Evolutionary conservation across 2,329 filamentous ascomycete species (phyloP).

Genomic region (Phaeosphaeriaceae sp.): DNA sequence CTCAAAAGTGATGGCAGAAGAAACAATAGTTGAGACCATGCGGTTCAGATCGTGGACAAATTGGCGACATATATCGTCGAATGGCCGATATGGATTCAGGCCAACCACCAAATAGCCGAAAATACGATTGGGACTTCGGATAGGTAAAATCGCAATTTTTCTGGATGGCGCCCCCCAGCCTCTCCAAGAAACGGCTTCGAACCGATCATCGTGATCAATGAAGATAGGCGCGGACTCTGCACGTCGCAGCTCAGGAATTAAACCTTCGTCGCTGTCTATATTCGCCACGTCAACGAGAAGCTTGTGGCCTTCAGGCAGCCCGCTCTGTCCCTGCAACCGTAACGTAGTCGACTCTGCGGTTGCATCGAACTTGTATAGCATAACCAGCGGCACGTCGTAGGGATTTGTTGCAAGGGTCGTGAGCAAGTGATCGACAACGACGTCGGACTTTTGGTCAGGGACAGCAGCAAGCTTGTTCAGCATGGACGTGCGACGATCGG

Average conservation of each 20-base stretch:
- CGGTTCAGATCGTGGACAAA: slow-evolving; percentile 35
- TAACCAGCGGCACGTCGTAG: slow-evolving; percentile 30
- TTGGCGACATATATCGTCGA: slow-evolving; percentile 34
- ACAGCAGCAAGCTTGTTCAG: slow-evolving; percentile 31
- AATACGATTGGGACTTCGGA: slow-evolving; percentile 14
- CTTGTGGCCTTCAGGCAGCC: slow-evolving; percentile 28
- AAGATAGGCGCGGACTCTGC: slow-evolving; percentile 13
- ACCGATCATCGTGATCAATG: slow-evolving; percentile 31
- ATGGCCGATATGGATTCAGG: slow-evolving; percentile 38
- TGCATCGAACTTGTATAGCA: slow-evolving; percentile 26
- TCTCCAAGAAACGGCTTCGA: slow-evolving; percentile 25
- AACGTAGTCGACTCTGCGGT: slow-evolving; percentile 10
- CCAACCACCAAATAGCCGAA: slow-evolving; percentile 37
- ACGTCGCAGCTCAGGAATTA: slow-evolving; percentile 26
- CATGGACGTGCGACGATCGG: slow-evolving; percentile 31
- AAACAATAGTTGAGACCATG: slow-evolving; percentile 32
- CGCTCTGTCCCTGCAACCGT: slow-evolving; percentile 27
- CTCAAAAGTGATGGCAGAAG: slow-evolving; percentile 4
- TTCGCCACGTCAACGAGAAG: slow-evolving; percentile 22
- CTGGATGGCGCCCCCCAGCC: slow-evolving; percentile 26
- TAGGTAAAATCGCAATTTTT: slow-evolving; percentile 30
- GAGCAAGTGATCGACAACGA: slow-evolving; percentile 24
- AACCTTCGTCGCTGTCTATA: slow-evolving; percentile 18
- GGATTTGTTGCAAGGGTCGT: slow-evolving; percentile 24
- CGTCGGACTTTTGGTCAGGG: slow-evolving; percentile 13